Evolutionary conservation across 192 early-diverging fungal genomes (phyloP), one percentile per base, ranked within the genome.

Genomic region (Podila horticola): DNA sequence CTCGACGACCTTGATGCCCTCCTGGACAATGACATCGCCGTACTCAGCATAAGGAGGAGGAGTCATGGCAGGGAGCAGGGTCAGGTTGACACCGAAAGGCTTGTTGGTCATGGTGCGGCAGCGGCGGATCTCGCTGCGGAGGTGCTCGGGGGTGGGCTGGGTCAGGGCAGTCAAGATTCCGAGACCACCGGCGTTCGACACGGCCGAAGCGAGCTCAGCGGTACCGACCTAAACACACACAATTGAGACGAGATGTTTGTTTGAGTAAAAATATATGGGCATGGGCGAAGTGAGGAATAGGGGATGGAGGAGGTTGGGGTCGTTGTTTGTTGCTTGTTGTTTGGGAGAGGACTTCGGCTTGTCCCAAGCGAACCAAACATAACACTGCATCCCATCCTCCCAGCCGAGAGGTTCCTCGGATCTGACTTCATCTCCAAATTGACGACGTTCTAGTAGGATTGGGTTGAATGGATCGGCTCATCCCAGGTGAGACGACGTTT

Each of bases 31-130:
- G 24, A 88, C 93, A 26, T 83, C 71, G 24, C 86, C 85, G 68
- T 94, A 94, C 58, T 93, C 89, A 66, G 79, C 90, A 79, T 95
- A 95, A 38, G 94, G 94, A 31, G 94, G 94, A 65, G 94, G 94
- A 30, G 82, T 90, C 71, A 95, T 94, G n/a, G 93, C 86, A 41
- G 94, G 94, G 69, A 95, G 71, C 68, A 95, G 85, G 38, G 94
- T 95, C 62, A 95, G 67, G 83, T 95, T 95, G 75, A 95, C 94
- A 62, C 93, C 94, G 63, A 95, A 95, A 7, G 94, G 94, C 69
- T 93, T 93, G 71, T 70, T 83, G 48, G 94, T 95, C 91, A 95
- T 89, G 57, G 72, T 87, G 36, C 92, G 79, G 86, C 91, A 93
- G 30, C 94, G 88, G 30, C 75, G 84, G 73, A 95, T 94, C 75